Conservation (phyloP, 345 rosid genomes). For the Hypericum androsaemum region DNA sequence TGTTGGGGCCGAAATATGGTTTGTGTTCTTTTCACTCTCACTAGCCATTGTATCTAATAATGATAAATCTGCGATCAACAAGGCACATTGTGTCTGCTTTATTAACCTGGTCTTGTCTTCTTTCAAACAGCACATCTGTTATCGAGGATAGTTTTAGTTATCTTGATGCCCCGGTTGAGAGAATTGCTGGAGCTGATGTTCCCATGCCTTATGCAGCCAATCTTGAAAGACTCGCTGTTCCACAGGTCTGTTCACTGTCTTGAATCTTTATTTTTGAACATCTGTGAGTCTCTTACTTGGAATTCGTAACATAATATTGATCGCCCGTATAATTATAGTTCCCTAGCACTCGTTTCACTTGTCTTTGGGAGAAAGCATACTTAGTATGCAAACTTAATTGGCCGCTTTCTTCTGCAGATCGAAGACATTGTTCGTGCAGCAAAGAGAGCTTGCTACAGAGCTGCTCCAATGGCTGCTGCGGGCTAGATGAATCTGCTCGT, state of each 20-base stretch:
- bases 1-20: conserved; percentile 93
- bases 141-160: conserved; percentile 78
- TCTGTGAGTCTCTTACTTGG: neutral
- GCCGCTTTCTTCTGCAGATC: conserved; percentile 24
- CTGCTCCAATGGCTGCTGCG: conserved; percentile 16
- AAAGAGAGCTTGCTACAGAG: conserved; percentile 56
- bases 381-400: neutral
- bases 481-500: neutral
- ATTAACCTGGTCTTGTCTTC: conserved; percentile 7
- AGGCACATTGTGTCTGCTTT: neutral
- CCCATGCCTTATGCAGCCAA: conserved; percentile 90
- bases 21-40: conserved; percentile 12
- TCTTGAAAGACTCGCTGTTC: conserved; percentile 81
- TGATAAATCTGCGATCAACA: no score
- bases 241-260: conserved; percentile 45
- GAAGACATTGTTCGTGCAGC: conserved; percentile 59
- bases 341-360: no score
- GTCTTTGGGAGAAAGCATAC: no score
- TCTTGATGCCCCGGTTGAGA: conserved; percentile 82
- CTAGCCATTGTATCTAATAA: neutral
- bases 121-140: conserved; percentile 44
- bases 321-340: neutral
- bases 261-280: conserved; percentile 4
- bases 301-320: neutral
- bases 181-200: conserved; percentile 85